phyloP scores from a whole-genome alignment of 345 rosid species.

The Capsella bursapastoris region DNA sequence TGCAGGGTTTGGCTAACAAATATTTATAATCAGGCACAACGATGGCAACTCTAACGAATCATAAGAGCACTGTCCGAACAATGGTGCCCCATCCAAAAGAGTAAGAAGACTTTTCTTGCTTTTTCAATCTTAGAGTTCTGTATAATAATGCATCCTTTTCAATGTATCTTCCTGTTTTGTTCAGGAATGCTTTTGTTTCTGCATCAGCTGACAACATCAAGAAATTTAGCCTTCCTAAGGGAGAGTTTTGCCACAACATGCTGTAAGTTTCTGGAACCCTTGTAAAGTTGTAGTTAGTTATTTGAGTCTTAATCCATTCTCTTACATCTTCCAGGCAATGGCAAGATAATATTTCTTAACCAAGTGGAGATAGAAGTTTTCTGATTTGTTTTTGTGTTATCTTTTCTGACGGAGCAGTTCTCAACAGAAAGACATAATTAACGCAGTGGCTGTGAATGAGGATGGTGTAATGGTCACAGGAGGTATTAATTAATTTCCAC shows the following conservation, averaged over 20 bases:
- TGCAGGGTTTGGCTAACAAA: slow-evolving; percentile 4
- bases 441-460: slow-evolving; percentile 78
- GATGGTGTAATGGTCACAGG: slow-evolving; percentile 93
- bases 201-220: slow-evolving; percentile 92
- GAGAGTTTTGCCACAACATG: slow-evolving; percentile 91
- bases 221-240: slow-evolving; percentile 83
- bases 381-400: neutral
- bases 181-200: slow-evolving; percentile 83
- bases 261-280: slow-evolving; percentile 63
- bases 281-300: neutral
- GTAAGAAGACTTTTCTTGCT: slow-evolving; percentile 45
- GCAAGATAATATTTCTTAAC: neutral
- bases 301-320: neutral
- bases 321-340: neutral
- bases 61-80: slow-evolving; percentile 87
- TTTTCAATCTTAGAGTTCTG: slow-evolving; percentile 16
- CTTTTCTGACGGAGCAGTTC: slow-evolving; percentile 53
- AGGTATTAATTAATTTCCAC: slow-evolving; percentile 48
- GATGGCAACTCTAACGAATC: slow-evolving; percentile 82
- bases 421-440: slow-evolving; percentile 80
- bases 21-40: slow-evolving; percentile 64
- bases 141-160: neutral
- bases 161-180: slow-evolving; percentile 10
- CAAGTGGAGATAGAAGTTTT: neutral
- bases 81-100: slow-evolving; percentile 85